A percentile compares a stretch with the other conserved stretches of the same genome.
Conservation (phyloP, 1,139 yeast species). For the Blastobotrys ciferrii region DNA sequence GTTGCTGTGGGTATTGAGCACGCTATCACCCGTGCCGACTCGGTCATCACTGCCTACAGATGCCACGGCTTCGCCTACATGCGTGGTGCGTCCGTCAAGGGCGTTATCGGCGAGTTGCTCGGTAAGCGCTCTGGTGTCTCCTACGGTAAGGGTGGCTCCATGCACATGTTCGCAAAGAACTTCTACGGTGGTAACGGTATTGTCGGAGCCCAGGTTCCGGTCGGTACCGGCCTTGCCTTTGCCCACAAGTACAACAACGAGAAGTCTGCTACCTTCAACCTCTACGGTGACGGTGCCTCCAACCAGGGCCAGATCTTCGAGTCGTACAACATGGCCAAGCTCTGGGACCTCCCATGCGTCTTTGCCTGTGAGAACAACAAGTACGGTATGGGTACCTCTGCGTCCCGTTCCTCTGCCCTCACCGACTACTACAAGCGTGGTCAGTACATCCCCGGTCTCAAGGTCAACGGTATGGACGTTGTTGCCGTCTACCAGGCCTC, state of each 20-base stretch:
- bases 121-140: constrained; percentile 96
- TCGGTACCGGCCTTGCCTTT: constrained; percentile 96
- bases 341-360: constrained; percentile 93
- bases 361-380: constrained; percentile 98
- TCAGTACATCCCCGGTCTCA: constrained; percentile 97
- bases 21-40: constrained; percentile 80
- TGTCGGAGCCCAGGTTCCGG: constrained; percentile 98
- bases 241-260: constrained; percentile 87
- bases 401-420: constrained; percentile 93
- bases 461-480: constrained; percentile 98
- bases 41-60: constrained; percentile 94
- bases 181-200: constrained; percentile 99
- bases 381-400: constrained; percentile 99
- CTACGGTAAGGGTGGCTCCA: constrained; percentile 98
- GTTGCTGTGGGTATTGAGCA: constrained; percentile 97
- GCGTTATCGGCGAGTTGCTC: constrained; percentile 91
- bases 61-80: constrained; percentile 97
- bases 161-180: constrained; percentile 96
- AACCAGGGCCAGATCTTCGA: constrained; percentile 99
- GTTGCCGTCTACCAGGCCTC: constrained; percentile 95
- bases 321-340: constrained; percentile 97
- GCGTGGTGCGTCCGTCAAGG: constrained; percentile 92
- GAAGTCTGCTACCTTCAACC: constrained; percentile 77
- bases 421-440: constrained; percentile 98
- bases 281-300: constrained; percentile 99